Evolutionary conservation across 1,139 yeast species (phyloP), one percentile per base, ranked within the genome.

Genomic region (Nakaseomyces glabratus): DNA sequence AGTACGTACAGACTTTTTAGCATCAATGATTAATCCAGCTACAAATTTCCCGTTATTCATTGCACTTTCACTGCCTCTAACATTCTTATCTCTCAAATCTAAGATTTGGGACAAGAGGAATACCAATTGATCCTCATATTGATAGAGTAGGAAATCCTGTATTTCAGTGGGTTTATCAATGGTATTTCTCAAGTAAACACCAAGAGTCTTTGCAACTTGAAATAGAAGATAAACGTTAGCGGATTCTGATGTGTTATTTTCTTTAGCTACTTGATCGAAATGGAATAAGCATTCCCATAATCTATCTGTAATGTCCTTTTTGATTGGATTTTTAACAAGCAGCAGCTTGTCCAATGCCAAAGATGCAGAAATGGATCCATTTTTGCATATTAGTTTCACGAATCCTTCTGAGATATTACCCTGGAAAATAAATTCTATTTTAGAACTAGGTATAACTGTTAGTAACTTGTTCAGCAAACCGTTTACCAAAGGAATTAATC

Each of bases 141-240:
- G 20, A 1, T 24, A 33, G n/a, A 45, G 35, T 13, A 47, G 14
- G 4, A 40, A n/a, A 24, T 42, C 39, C 3, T 30, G 19, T 4
- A 30, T 28, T 8, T 21, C 28, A 6, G 19, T 23, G 4, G 20
- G 13, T 4, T 24, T 11, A 3, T 37, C 42, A 15, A 21, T 9
- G 7, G 21, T 16, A 16, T 28, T 34, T 24, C 37, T 44, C 16
- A 51, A 37, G 24, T 47, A 51, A n/a, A 56, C 42, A 7, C 60
- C 60, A 8, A 52, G 33, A 1, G 60, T 46, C 33, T 55, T 54
- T 4, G 51, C 45, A 8, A 56, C 33, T 36, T 54, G 58, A 38
- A 53, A 56, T 24, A 53, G 22, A 17, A 26, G 21, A 15, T 17
- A 26, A 5, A 26, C 20, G n/a, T 13, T 12, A 9, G 30, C 15